Conservation (phyloP, 441 rosid species). For the Syzygium malaccense region DNA sequence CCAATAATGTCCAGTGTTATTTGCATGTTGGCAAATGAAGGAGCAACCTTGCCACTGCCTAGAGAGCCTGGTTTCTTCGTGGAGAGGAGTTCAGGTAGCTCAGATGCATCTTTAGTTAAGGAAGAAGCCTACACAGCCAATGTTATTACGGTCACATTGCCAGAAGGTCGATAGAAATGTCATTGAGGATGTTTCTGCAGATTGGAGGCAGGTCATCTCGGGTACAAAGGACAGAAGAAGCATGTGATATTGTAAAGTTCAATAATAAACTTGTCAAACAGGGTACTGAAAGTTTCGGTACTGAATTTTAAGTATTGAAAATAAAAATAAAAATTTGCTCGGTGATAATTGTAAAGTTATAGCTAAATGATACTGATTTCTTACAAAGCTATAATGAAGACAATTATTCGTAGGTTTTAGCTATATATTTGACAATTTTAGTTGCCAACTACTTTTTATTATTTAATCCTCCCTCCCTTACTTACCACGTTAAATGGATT, state of each 20-base stretch:
- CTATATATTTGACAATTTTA: neutral
- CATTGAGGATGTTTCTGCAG: neutral
- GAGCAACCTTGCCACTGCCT: neutral
- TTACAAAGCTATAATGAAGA: neutral
- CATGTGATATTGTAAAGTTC: neutral
- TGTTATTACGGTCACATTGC: neutral
- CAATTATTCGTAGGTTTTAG: neutral
- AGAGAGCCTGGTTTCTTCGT: neutral
- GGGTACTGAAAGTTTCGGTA: neutral
- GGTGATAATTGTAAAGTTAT: neutral
- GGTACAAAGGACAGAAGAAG: neutral
- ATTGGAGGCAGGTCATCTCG: neutral
- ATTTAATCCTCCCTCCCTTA: neutral
- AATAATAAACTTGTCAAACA: neutral
- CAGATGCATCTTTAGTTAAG: neutral
- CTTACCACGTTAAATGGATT: neutral
- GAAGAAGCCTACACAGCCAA: neutral
- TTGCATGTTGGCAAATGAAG: neutral
- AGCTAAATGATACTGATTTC: neutral
- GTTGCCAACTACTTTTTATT: neutral
- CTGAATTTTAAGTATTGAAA: neutral
- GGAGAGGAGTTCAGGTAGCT: neutral
- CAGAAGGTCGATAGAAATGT: neutral
- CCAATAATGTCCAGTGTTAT: neutral
- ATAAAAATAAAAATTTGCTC: neutral